Base-by-base conservation (phyloP, 805 yeast species). In the Pichia paraexigua region DNA sequence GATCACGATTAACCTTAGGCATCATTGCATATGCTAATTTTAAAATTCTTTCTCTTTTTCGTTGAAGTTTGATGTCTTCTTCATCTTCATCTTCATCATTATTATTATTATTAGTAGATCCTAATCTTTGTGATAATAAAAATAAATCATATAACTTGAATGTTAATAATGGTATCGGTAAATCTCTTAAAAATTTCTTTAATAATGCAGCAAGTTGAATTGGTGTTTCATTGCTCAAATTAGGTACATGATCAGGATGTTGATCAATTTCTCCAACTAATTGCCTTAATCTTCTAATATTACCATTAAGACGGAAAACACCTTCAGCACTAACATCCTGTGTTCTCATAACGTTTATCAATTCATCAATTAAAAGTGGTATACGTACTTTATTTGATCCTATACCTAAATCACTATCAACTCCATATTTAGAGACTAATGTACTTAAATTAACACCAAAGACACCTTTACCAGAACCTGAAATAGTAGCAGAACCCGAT, bases 251-350 rank as follows among this genome's bases (percentile, higher is more conserved):
- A 22, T 80, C 76, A 1, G 97, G 96, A 46, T 53, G 48, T 44
- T 76, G 72, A 67, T 94, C 94, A 57, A 92, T 84, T 46, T 73
- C 76, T 49, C 81, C 88, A 0, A 89, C 78, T 52, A 91, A 70
- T 57, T 83, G 87, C 58, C 85, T 80, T 47, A 92, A 72, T 44
- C 87, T 77, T 60, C 90, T 82, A 62, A 94, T 91, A 64, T 94
- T 94, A 62, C 99, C 99, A 64, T 94, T 94, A 63, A 91, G 85
- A 61, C 99, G 80, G 76, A 94, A 94, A 5, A 94, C 85, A 53
- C 99, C 99, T 67, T 94, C 99, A 30, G 83, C 90, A 3, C 97
- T 87, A 85, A 92, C 80, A 68, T 94, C 98, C 74, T 87, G 89
- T 53, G 85, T 92, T 49, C 87, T 79, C 72, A 94, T 78, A 0